These are phyloP conservation scores for Calonectria naviculata DNA, from an alignment of 2,329 filamentous ascomycete species.

Conservation along the genomic window DNA sequence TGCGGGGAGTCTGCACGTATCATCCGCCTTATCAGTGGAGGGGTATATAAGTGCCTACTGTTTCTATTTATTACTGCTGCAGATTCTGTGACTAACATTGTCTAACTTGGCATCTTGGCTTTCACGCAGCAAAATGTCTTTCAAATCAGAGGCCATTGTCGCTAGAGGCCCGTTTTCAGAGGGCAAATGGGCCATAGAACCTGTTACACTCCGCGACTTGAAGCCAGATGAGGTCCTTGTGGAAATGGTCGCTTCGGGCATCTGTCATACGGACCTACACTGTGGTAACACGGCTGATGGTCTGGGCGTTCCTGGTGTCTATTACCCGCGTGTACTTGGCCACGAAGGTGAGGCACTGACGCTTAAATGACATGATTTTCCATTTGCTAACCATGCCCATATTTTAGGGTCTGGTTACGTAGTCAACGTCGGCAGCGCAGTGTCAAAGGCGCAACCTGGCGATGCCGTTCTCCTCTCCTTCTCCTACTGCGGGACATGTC, in stretches of 20 bases:
- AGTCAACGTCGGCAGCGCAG: slow-evolving; percentile 52
- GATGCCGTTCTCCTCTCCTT: slow-evolving; percentile 65
- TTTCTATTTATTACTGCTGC: neutral
- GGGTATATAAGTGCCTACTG: neutral
- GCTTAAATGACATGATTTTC: neutral
- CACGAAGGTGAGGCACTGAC: slow-evolving; percentile 58
- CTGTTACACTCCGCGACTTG: slow-evolving; percentile 40
- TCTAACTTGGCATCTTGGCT: too few species aligned
- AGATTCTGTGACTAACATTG: too few species aligned
- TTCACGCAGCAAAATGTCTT: slow-evolving; percentile 27
- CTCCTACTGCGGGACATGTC: slow-evolving; percentile 52
- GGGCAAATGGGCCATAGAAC: slow-evolving; percentile 46
- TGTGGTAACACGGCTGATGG: slow-evolving; percentile 49
- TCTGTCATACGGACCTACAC: slow-evolving; percentile 66
- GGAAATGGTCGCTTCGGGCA: slow-evolving; percentile 63
- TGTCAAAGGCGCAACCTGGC: slow-evolving; percentile 59
- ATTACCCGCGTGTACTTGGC: slow-evolving; percentile 53
- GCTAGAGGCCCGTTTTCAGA: slow-evolving; percentile 45
- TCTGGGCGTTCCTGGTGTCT: slow-evolving; percentile 25
- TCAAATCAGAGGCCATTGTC: slow-evolving; percentile 43
- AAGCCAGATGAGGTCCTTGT: slow-evolving; percentile 61
- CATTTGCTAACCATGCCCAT: neutral
- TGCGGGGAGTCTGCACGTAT: neutral
- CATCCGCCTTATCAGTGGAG: neutral
- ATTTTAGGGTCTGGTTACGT: slow-evolving; percentile 58